Base-by-base conservation (phyloP, 2,329 filamentous ascomycete species). In the Allantophomopsis lycopodina region DNA sequence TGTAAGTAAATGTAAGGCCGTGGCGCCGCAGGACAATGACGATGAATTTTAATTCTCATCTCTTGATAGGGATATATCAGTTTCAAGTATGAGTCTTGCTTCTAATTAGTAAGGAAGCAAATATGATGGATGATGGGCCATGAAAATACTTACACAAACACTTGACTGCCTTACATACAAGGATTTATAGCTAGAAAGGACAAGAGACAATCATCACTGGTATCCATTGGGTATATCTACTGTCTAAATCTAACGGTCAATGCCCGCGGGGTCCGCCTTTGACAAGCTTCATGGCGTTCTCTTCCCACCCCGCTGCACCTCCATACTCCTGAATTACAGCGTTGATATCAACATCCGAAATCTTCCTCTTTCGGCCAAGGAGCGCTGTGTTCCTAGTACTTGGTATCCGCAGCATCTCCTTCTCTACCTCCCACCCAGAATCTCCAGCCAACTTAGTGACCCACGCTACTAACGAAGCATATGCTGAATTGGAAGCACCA, bases 351-450 rank as follows among this genome's bases (percentile, higher is more conserved):
- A 64, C 46, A 8, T 62, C 50, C 32, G 38, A 48, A 38, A 21
- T 37, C 13, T 13, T 40, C 37, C 50, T 49, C 34, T 54, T 60
- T 23, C 84, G 70, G 4, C 88, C 88, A 32, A 96, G 55, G 21
- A 98, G 64, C 1, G 79, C 85, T 14, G 79, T 76, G 58, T 96
- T 96, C 45, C 91, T 69, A 32, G 89, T 95, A 57, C 84, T 93
- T 1, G 91, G 91, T 45, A 98, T 96, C 35, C 89, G 70, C 50
- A 98, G 60, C 66, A 91, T 78, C 51, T 94, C 89, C 46, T 72
- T 83, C 59, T 96, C 86, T 1, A 84, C 70, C 5, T 68, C 61
- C 68, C 79, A 94, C 2, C 83, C 83, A 46, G 86, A 75, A 42
- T 83, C 78, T 23, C 65, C 63, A 0, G 83, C 79, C 33, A 98